Percentiles rank a stretch among this genome's conserved stretches.
Conservation (phyloP, 1,139 yeast species). For the Suhomyces bolitotheri region DNA sequence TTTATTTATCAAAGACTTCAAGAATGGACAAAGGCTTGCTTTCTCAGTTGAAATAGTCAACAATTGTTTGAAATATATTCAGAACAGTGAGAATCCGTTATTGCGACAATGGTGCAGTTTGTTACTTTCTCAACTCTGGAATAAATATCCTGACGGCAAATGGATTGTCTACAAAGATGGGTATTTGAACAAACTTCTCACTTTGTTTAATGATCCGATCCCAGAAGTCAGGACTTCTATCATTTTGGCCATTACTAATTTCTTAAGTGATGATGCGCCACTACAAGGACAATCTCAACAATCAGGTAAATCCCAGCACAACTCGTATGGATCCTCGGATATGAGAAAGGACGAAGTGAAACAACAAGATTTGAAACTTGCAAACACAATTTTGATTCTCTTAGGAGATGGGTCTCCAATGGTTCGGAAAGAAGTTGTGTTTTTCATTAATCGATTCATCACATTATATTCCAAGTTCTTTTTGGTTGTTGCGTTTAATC, state of each 20-base stretch:
- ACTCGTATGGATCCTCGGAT: slow-evolving; percentile 24
- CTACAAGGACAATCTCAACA: slow-evolving; percentile 13
- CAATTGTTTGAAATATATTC: slow-evolving; percentile 66
- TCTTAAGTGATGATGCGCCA: slow-evolving; percentile 48
- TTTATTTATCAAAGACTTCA: slow-evolving; percentile 76
- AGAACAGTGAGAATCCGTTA: slow-evolving; percentile 77
- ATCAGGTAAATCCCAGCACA: slow-evolving; percentile 15
- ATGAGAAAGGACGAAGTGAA: slow-evolving; percentile 45
- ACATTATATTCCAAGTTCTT: slow-evolving; percentile 71
- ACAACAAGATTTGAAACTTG: slow-evolving; percentile 55
- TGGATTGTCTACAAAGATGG: slow-evolving; percentile 71
- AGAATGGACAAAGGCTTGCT: slow-evolving; percentile 77
- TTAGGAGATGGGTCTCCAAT: slow-evolving; percentile 87
- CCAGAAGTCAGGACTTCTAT: slow-evolving; percentile 94
- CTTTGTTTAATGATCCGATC: slow-evolving; percentile 77
- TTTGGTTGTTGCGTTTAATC: slow-evolving; percentile 83
- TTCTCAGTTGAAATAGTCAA: slow-evolving; percentile 71
- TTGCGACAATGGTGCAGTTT: slow-evolving; percentile 91
- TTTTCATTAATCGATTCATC: slow-evolving; percentile 75
- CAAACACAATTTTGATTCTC: slow-evolving; percentile 47
- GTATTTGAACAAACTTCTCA: slow-evolving; percentile 54
- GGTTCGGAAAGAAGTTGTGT: slow-evolving; percentile 82
- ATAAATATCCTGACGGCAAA: slow-evolving; percentile 72
- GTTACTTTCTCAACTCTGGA: slow-evolving; percentile 76
- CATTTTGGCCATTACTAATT: slow-evolving; percentile 70